These are phyloP conservation scores for Solanum hybrid DNA, from an alignment of 305 asterid genomes.

Conservation along the genomic window DNA sequence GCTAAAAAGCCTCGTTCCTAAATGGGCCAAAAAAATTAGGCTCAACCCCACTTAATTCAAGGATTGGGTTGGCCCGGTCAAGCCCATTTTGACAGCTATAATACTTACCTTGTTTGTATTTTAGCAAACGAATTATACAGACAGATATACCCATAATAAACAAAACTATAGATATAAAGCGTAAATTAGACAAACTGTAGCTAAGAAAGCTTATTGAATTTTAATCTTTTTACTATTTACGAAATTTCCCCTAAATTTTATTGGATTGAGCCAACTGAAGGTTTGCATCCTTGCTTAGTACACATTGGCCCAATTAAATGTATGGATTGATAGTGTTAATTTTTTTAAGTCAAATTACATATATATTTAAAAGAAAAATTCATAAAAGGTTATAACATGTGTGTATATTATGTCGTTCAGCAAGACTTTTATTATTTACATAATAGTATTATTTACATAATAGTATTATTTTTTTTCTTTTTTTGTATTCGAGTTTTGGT, in stretches of 20 bases:
- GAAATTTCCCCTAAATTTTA: neutral
- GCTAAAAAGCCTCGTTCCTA: no score
- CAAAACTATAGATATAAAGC: no score
- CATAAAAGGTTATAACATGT: neutral
- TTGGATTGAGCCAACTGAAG: neutral
- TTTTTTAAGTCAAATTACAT: neutral
- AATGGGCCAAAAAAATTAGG: no score
- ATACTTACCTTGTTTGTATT: neutral
- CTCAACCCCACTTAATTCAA: no score
- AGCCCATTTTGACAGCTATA: no score
- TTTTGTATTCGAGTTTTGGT: neutral
- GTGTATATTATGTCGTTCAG: neutral
- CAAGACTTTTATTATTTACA: neutral
- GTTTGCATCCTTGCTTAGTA: neutral
- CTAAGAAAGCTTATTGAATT: neutral
- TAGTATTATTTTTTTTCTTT: no score
- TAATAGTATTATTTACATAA: neutral
- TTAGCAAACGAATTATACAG: accelerated
- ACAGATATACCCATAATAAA: neutral
- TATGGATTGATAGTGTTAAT: neutral
- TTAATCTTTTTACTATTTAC: no score
- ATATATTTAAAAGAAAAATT: neutral
- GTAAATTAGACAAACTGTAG: neutral
- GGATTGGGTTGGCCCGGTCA: no score
- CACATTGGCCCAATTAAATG: neutral